These are phyloP conservation scores for Hericium coralloides DNA, from an alignment of 768 basidiomycete species.

Conservation along the genomic window DNA sequence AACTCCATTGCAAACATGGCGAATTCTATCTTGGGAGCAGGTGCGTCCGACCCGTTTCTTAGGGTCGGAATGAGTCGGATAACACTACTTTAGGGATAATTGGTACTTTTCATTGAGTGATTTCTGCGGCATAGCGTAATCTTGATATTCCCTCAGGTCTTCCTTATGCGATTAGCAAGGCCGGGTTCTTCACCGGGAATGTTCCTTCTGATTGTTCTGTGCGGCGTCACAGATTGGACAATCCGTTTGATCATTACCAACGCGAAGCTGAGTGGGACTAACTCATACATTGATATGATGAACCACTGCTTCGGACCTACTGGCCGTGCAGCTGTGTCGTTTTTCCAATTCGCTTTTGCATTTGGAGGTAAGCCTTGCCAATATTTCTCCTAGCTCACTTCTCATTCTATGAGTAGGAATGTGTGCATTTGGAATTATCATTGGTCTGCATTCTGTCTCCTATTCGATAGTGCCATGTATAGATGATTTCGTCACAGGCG, in stretches of 20 bases:
- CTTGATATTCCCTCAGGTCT: slow-evolving; percentile 42
- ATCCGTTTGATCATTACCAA: slow-evolving; percentile 93
- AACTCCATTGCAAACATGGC: slow-evolving; percentile 91
- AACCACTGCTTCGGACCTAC: slow-evolving; percentile 83
- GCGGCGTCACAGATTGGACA: slow-evolving; percentile 92
- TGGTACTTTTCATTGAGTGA: slow-evolving; percentile 32
- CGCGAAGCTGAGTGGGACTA: slow-evolving; percentile 89
- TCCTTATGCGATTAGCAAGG: slow-evolving; percentile 90
- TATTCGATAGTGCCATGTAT: neutral
- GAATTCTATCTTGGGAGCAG: slow-evolving; percentile 92
- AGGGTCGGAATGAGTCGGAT: neutral
- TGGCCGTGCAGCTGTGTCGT: slow-evolving; percentile 89
- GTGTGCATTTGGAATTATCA: slow-evolving; percentile 98
- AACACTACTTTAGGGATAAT: slow-evolving; percentile 48
- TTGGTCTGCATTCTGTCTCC: slow-evolving; percentile 31
- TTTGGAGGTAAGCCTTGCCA: slow-evolving; percentile 64
- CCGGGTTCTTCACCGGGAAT: slow-evolving; percentile 91
- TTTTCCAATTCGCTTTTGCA: slow-evolving; percentile 97
- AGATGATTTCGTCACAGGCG: slow-evolving; percentile 40
- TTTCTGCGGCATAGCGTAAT: no score
- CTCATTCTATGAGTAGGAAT: slow-evolving; percentile 47
- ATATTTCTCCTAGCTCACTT: neutral
- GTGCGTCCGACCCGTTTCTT: slow-evolving; percentile 31
- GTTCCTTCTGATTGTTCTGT: slow-evolving; percentile 71
- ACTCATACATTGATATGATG: slow-evolving; percentile 94